Conservation (phyloP, 2,329 filamentous ascomycete species). For the Rhytidhysteron rufulum region DNA sequence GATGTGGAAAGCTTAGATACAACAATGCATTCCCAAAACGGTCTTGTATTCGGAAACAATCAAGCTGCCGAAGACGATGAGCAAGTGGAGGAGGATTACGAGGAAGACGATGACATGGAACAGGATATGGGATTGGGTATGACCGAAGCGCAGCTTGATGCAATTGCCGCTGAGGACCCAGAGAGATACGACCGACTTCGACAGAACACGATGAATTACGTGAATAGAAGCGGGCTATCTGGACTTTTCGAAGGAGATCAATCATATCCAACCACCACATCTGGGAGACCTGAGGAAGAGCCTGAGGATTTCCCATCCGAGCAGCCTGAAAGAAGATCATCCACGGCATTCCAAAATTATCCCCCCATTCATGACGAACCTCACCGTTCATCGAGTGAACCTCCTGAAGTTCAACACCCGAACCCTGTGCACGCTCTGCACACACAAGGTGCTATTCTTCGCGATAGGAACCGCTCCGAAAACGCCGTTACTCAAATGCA, state of each 20-base stretch:
- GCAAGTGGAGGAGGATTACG: neutral
- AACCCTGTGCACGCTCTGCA: neutral
- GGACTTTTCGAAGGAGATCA: conserved; percentile 20
- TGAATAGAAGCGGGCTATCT: no score
- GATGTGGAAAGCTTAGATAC: conserved; percentile 36
- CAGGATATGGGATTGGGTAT: no score
- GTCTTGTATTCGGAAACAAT: conserved; percentile 15
- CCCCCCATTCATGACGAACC: no score
- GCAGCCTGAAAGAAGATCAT: no score
- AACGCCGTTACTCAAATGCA: neutral
- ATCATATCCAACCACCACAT: conserved; percentile 37
- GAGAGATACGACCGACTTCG: conserved; percentile 3
- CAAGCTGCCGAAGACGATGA: conserved; percentile 5
- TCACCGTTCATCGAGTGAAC: neutral
- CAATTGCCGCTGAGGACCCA: neutral
- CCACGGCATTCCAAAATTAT: no score
- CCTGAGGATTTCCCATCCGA: no score
- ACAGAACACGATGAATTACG: no score
- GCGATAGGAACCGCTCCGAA: neutral
- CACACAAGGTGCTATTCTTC: neutral
- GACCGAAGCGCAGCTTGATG: neutral
- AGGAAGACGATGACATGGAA: conserved; percentile 1
- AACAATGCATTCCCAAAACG: conserved; percentile 20
- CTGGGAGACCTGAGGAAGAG: conserved; percentile 18
- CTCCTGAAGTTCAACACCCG: neutral